Evolutionary conservation across 805 yeast genomes (phyloP).

Genomic region (Lachancea sp.): DNA sequence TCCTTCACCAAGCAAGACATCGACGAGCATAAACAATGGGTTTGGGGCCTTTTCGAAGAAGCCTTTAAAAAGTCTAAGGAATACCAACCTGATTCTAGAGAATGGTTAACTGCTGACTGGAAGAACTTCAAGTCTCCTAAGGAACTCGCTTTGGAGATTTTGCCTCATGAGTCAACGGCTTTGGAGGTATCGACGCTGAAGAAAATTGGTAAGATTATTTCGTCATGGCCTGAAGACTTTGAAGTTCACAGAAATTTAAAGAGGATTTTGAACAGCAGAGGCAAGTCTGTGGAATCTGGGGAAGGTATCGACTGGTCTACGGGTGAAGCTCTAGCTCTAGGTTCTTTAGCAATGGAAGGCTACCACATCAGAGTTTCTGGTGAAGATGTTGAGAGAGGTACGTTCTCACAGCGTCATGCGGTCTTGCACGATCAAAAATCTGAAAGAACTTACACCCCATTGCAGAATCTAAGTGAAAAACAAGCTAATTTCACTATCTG

Average conservation of each 20-base stretch:
- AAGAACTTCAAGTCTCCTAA: conserved; percentile 97
- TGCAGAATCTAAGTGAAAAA: conserved; percentile 67
- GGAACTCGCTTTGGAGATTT: conserved; percentile 89
- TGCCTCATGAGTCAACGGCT: conserved; percentile 95
- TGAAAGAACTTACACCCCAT: conserved; percentile 78
- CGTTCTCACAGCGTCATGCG: conserved; percentile 98
- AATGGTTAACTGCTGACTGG: conserved; percentile 99
- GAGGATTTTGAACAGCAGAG: conserved; percentile 84
- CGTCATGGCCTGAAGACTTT: conserved; percentile 81
- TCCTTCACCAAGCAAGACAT: conserved; percentile 85
- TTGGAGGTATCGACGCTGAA: conserved; percentile 65
- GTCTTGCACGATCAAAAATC: conserved; percentile 93
- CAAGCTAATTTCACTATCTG: conserved; percentile 85
- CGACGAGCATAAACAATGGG: conserved; percentile 96
- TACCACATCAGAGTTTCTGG: conserved; percentile 96
- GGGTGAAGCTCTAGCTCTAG: conserved; percentile 98
- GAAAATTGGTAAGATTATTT: conserved; percentile 69
- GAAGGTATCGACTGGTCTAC: conserved; percentile 98
- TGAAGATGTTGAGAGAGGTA: conserved; percentile 99
- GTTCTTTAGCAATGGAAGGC: conserved; percentile 87
- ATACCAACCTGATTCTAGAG: conserved; percentile 84
- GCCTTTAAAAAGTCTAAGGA: conserved; percentile 84
- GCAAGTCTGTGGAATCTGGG: conserved; percentile 81
- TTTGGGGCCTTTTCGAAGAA: conserved; percentile 90
- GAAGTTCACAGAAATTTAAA: conserved; percentile 91